Evolutionary conservation across 768 basidiomycete genomes (phyloP), one percentile per base, ranked within the genome.

Genomic region (Russula abietina): DNA sequence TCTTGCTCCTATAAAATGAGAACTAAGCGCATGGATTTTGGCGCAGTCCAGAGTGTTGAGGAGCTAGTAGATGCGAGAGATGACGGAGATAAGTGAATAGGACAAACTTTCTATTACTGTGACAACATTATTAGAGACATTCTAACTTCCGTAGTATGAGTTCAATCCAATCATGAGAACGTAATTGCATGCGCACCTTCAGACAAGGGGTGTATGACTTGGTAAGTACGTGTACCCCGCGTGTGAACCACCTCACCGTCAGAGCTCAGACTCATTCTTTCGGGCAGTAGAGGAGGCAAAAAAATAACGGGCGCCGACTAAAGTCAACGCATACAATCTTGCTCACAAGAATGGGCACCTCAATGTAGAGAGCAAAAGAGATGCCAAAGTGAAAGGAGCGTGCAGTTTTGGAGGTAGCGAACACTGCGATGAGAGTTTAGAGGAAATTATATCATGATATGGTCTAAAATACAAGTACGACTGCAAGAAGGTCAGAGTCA

Each of bases 1-100:
- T 92, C 71, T 95, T 77, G 93, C 92, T 95, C 88, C 81, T 85
- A 74, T 92, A 91, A 95, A 96, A 96, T 95, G 88, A 93, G 91
- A 84, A 87, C 86, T 82, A 67, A 78, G 78, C 89, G 88, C 85
- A 86, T 93, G 73, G 75, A 72, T 62, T 64, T 68, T 69, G 78
- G 85, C 87, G 87, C 82, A 83, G 85, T 82, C 87, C 93, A 95
- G 93, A 95, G 93, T 96, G 93, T 95, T 83, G 83, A 82, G 82
- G 91, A 96, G 93, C 93, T 57, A 45, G 12, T 68, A 19, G n/a
- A 32, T 59, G 32, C 17, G 36, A 55, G n/a, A 59, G 24, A 28
- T 4, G 57, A 6, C 14, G 58, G 55, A 9, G 5, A 19, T 19
- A 17, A 22, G 55, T 12, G 46, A 59, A 58, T 19, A 46, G 22